Evolutionary conservation across 371 early-diverging fungal species (phyloP), one percentile per base, ranked within the genome.

Genomic region (Blakeslea trispora): DNA sequence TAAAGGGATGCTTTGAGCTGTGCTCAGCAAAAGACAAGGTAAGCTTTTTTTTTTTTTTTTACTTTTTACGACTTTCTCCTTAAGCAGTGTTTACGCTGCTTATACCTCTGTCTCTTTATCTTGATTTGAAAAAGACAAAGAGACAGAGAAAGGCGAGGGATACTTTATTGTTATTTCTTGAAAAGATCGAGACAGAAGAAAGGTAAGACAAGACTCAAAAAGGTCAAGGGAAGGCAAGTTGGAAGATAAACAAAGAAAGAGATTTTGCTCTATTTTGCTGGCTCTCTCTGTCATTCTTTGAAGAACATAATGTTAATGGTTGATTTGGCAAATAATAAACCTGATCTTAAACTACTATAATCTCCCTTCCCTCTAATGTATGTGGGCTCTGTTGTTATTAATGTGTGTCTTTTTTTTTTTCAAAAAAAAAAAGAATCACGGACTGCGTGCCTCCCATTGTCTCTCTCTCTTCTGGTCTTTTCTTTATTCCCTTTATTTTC

Each of bases 1-100:
- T 74, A 17, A 47, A 44, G 23, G 74, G 68, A 14, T 69, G 71
- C 21, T 71, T 74, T 56, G 66, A 57, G 28, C 60, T 51, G 28
- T 79, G 79, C 28, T 50, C 72, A 18, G 23, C 48, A 9, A 75
- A 75, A 55, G 79, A 79, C 50, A 79, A 79, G 79, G 79, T 79
- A 53, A 65, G 69, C 49, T 39, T 17, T 19, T 58, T 31, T 41
- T 24, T 43, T 43, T 37, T 57, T 53, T 59, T 43, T 52, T 49
- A 10, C 32, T n/a, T 51, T 32, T 47, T 28, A 7, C 7, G 28
- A 7, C 28, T 28, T 37, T 37, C 37, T n/a, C n/a, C n/a, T 37
- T 14, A 37, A 37, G 37, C 37, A 37, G 14, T 37, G 28, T 28
- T 28, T 28, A 28, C 28, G 21, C 40, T 42, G 11, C 47, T 28